Conservation (phyloP, 768 basidiomycete genomes). For the Mycena rosella region DNA sequence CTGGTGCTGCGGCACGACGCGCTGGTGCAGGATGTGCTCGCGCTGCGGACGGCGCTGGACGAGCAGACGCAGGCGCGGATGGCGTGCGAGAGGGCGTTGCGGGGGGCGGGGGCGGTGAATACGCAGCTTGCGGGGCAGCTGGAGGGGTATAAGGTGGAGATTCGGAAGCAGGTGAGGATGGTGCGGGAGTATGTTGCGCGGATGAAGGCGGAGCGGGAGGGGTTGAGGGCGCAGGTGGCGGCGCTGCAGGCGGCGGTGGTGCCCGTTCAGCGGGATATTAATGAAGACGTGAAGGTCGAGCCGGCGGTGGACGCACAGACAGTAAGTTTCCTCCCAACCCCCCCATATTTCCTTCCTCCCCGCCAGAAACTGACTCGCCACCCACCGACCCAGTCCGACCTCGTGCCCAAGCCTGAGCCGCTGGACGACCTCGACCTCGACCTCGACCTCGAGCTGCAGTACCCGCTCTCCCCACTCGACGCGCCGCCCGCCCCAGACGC, state of each 20-base stretch:
- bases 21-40: background rate
- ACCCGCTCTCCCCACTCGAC: conserved; percentile 2
- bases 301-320: background rate
- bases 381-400: background rate
- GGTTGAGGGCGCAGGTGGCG: background rate
- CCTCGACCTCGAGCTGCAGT: conserved; percentile 26
- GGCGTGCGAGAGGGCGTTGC: no score
- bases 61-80: no score
- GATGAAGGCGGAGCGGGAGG: background rate
- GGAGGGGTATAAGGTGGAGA: no score
- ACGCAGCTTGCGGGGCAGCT: no score
- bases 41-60: background rate
- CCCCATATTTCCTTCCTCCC: no score
- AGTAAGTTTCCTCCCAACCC: no score
- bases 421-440: conserved; percentile 18
- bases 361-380: no score
- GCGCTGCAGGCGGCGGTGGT: no score
- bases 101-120: no score
- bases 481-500: background rate
- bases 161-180: no score
- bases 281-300: background rate
- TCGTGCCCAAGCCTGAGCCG: background rate
- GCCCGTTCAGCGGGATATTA: no score
- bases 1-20: background rate
- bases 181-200: background rate